phyloP scores from a whole-genome alignment of 2,329 filamentous ascomycete species.

The Zymoseptoria passerinii region DNA sequence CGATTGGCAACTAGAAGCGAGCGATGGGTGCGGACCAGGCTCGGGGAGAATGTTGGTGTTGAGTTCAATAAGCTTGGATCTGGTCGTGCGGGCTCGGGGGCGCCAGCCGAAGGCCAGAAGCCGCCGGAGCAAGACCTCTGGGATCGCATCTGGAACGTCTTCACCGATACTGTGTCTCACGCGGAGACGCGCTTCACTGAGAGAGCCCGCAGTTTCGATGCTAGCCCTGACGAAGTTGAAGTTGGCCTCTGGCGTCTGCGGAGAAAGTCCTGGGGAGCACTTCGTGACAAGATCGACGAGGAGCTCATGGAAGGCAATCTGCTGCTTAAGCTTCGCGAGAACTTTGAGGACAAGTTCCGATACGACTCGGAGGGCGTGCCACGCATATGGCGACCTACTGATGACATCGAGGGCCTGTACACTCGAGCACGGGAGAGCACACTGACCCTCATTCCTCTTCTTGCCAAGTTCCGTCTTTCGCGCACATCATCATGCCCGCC shows the following conservation, averaged over 20 bases:
- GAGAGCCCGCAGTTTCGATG: constrained; percentile 86
- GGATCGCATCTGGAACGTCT: constrained; percentile 89
- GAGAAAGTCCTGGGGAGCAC: constrained; percentile 87
- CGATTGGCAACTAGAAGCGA: constrained; percentile 84
- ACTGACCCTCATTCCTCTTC: constrained; percentile 77
- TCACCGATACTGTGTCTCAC: constrained; percentile 72
- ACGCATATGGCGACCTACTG: constrained; percentile 89
- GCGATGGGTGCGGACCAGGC: constrained; percentile 81
- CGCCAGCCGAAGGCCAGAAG: constrained; percentile 69
- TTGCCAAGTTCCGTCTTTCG: constrained; percentile 73
- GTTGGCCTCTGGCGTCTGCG: constrained; percentile 87
- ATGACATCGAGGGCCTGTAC: constrained; percentile 95
- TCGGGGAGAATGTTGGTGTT: constrained; percentile 78
- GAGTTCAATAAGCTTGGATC: constrained; percentile 96
- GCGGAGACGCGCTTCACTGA: constrained; percentile 81
- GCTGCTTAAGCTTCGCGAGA: constrained; percentile 87
- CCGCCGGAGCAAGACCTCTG: constrained; percentile 79
- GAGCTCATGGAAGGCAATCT: constrained; percentile 98
- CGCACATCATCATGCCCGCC: constrained; percentile 69
- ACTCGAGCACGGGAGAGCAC: constrained; percentile 89
- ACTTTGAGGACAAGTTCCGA: constrained; percentile 98
- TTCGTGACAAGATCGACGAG: constrained; percentile 86
- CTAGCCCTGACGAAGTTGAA: constrained; percentile 81
- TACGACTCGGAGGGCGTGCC: constrained; percentile 94
- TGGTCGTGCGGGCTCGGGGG: constrained; percentile 71